phyloP scores from a whole-genome alignment of 1,139 yeast genomes.

The Maudiozyma humilis region DNA sequence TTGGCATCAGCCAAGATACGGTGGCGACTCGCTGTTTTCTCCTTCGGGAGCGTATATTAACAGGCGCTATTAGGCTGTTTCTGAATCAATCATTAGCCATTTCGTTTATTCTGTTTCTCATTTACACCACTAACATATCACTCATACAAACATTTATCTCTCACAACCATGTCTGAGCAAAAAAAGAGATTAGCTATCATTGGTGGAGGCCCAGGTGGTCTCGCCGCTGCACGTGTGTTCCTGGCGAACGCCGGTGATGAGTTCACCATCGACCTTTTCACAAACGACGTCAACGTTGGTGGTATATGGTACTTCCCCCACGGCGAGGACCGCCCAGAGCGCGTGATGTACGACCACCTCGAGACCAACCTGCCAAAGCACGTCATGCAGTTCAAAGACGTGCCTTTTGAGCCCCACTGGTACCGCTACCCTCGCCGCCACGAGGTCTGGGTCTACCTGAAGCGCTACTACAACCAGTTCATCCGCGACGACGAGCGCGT shows the following conservation, averaged over 20 bases:
- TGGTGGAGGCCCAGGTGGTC: constrained; percentile 31
- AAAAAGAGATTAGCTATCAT: constrained; percentile 21
- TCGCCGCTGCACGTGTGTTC: constrained; percentile 26
- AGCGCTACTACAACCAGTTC: constrained; percentile 16
- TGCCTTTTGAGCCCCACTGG: constrained; percentile 20
- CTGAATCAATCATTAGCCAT: too few species aligned
- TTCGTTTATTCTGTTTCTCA: too few species aligned
- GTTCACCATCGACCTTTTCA: constrained; percentile 21
- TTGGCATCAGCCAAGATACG: neutral
- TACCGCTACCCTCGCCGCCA: constrained; percentile 21
- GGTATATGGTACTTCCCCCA: constrained; percentile 29
- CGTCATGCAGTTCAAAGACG: constrained; percentile 27
- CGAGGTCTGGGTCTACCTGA: constrained; percentile 23
- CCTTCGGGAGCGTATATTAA: neutral
- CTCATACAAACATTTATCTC: too few species aligned
- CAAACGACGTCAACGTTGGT: constrained; percentile 20
- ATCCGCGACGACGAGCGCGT: constrained; percentile 13
- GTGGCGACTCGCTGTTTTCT: neutral
- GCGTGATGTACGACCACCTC: constrained; percentile 28
- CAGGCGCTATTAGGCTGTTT: too few species aligned
- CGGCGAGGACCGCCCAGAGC: constrained; percentile 10
- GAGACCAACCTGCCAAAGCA: constrained; percentile 27
- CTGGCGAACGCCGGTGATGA: constrained; percentile 16
- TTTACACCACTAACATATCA: neutral
- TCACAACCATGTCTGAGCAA: neutral